Evolutionary conservation across 83 land plant genomes (phyloP).

Genomic region (Larix sibirica): DNA sequence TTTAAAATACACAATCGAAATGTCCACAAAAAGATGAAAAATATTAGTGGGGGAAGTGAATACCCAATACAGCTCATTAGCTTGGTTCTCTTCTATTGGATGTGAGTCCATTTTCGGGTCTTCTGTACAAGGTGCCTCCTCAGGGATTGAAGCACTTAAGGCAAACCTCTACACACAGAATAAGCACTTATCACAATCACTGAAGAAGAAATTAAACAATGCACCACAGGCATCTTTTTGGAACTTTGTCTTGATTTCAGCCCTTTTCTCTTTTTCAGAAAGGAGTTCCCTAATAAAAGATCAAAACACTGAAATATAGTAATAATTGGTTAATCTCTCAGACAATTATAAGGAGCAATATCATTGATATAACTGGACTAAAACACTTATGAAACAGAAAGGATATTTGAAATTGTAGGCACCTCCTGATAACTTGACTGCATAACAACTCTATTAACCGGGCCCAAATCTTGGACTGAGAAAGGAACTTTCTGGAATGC

Average conservation of each 20-base stretch:
- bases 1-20: too few relatives aligned
- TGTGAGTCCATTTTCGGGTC: not conserved
- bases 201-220: not conserved
- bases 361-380: not conserved
- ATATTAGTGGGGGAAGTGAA: not conserved
- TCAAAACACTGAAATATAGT: not conserved
- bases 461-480: conserved; percentile 11
- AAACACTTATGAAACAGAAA: conserved; percentile 26
- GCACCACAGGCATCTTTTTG: not conserved
- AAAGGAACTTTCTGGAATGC: conserved; percentile 41
- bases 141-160: not conserved
- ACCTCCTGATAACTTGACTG: conserved; percentile 5
- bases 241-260: not conserved
- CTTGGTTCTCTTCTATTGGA: conserved; percentile 6
- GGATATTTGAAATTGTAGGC: conserved; percentile 7
- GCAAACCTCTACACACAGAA: conserved; percentile 10
- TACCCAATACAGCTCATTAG: conserved; percentile 15
- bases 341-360: not conserved
- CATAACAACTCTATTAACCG: conserved; percentile 1
- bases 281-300: not conserved
- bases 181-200: not conserved
- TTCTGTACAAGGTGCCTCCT: conserved; percentile 2
- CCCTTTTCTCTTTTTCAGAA: not conserved
- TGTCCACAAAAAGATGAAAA: not conserved
- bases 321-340: not conserved